Conservation (phyloP, 805 yeast genomes). For the Saitoella complicata region DNA sequence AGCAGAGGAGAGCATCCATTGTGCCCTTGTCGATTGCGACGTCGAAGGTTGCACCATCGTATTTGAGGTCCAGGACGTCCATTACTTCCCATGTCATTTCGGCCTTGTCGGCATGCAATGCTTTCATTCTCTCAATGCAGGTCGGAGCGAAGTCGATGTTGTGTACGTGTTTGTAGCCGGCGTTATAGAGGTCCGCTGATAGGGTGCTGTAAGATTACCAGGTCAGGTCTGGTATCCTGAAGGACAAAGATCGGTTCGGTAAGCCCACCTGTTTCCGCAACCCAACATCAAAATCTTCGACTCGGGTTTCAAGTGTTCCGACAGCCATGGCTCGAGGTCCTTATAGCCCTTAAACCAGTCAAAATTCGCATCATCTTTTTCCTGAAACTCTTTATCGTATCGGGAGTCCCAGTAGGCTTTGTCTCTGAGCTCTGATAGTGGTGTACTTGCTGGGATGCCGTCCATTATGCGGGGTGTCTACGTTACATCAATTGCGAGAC, state of each 20-base stretch:
- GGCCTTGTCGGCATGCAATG: constrained; percentile 4
- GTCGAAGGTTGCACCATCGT: constrained; percentile 12
- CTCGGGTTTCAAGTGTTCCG: constrained; percentile 6
- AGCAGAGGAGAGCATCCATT: constrained; percentile 15
- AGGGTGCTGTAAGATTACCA: constrained; percentile 4
- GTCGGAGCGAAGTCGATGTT: constrained; percentile 15
- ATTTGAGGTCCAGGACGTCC: constrained; percentile 16
- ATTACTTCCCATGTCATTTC: constrained; percentile 16
- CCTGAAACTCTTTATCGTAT: constrained; percentile 1
- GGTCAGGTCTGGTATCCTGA: not conserved
- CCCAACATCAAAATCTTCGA: constrained; percentile 15
- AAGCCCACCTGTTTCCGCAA: constrained; percentile 15
- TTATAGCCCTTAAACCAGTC: constrained; percentile 17
- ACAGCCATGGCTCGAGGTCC: constrained; percentile 12
- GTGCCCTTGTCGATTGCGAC: constrained; percentile 18
- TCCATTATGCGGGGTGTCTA: too few species aligned
- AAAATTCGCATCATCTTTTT: constrained; percentile 10
- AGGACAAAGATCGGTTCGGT: not conserved
- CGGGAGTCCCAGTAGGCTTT: too few species aligned
- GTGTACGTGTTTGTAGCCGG: constrained; percentile 13
- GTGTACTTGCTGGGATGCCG: too few species aligned
- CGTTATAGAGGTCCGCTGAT: constrained; percentile 15
- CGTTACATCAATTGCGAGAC: too few species aligned
- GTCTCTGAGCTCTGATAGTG: too few species aligned
- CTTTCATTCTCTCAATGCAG: constrained; percentile 14